These are phyloP conservation scores for Verticillium tricorpus DNA, from an alignment of 2,329 filamentous ascomycete species.

Conservation along the genomic window DNA sequence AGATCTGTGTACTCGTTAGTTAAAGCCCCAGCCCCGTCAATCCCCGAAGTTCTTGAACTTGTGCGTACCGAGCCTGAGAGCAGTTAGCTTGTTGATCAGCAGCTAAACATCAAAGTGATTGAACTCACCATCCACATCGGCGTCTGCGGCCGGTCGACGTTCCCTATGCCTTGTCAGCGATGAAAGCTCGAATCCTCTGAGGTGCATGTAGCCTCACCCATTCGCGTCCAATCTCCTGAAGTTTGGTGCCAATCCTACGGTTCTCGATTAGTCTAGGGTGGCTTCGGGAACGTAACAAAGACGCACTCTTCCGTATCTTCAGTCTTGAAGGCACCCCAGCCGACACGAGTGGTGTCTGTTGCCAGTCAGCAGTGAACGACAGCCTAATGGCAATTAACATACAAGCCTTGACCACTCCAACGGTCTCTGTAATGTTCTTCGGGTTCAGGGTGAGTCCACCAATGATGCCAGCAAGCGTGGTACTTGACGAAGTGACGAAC, in stretches of 20 bases:
- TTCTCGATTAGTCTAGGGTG: constrained; percentile 15
- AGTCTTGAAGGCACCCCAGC: constrained; percentile 60
- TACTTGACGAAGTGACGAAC: constrained; percentile 54
- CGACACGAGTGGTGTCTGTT: constrained; percentile 49
- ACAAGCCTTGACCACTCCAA: constrained; percentile 67
- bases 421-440: constrained; percentile 52
- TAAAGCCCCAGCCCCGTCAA: constrained; percentile 8
- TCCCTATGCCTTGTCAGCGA: constrained; percentile 23
- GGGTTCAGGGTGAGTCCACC: constrained; percentile 52
- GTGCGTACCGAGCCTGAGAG: constrained; percentile 21
- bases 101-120: constrained; percentile 8
- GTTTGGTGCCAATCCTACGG: constrained; percentile 32
- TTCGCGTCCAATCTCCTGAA: constrained; percentile 43
- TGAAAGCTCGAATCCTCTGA: constrained; percentile 13
- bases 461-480: constrained; percentile 20
- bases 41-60: constrained; percentile 10
- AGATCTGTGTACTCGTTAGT: constrained; percentile 30
- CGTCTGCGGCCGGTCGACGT: constrained; percentile 54
- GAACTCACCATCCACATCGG: constrained; percentile 46
- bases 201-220: constrained; percentile 20
- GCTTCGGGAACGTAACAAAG: constrained; percentile 12
- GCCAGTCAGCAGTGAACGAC: constrained; percentile 14
- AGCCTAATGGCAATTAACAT: constrained; percentile 17
- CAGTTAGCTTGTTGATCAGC: constrained; percentile 15
- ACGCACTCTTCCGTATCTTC: constrained; percentile 43